A percentile compares a stretch with the other conserved stretches of the same genome.
Conservation (phyloP, 1,284 basidiomycete genomes). For the Porogramme epimiltina region DNA sequence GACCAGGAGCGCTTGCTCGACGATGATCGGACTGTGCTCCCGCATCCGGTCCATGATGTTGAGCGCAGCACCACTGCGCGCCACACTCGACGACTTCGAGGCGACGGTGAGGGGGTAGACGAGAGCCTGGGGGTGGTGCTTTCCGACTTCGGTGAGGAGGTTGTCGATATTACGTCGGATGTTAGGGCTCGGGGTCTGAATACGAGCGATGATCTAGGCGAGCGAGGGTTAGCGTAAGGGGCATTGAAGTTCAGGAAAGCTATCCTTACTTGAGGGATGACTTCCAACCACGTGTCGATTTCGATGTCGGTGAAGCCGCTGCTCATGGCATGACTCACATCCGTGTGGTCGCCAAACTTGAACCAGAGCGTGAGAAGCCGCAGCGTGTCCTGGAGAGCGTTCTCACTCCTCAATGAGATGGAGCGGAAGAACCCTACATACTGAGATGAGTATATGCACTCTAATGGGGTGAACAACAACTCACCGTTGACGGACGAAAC, state of each 20-base stretch:
- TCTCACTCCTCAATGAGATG: conserved; percentile 83
- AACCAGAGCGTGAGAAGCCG: conserved; percentile 97
- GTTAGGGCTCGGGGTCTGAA: conserved; percentile 90
- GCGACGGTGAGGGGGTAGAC: conserved; percentile 99
- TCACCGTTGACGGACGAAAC: conserved; percentile 93
- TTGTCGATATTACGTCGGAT: conserved; percentile 92
- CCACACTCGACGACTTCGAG: conserved; percentile 89
- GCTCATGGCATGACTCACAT: conserved; percentile 90
- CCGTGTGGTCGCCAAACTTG: conserved; percentile 92
- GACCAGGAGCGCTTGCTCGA: conserved; percentile 92
- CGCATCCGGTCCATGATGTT: conserved; percentile 93
- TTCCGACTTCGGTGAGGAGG: conserved; percentile 91
- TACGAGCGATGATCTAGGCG: conserved; percentile 99
- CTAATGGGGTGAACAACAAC: conserved; percentile 14
- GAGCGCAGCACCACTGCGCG: conserved; percentile 84
- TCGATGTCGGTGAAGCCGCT: conserved; percentile 90
- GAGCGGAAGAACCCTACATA: conserved; percentile 90
- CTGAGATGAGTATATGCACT: background rate
- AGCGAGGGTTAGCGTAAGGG: background rate
- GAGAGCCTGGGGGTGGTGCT: conserved; percentile 95
- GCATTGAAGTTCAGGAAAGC: background rate
- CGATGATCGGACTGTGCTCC: conserved; percentile 88
- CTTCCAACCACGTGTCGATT: conserved; percentile 98
- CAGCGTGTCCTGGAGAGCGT: conserved; percentile 94
- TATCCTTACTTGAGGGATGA: conserved; percentile 86